Conservation (phyloP, 176 grass and related monocot genomes). For the Avena sativa region DNA sequence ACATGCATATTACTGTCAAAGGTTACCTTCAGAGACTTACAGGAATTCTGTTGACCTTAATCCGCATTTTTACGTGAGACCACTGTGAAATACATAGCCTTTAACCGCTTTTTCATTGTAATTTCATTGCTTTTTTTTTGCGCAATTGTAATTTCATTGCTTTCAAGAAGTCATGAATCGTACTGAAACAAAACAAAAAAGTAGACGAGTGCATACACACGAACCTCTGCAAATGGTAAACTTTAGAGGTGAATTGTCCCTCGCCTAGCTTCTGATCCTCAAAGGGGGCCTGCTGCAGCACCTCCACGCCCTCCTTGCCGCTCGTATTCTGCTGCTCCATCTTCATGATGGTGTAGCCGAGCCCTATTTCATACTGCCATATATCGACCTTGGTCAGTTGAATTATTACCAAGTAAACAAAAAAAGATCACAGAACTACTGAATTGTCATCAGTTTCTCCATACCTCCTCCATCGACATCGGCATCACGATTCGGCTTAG, state of each 20-base stretch:
- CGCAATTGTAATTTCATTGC: neutral
- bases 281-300: constrained; percentile 73
- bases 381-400: neutral
- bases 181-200: neutral
- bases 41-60: neutral
- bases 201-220: neutral
- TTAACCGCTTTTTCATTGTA: neutral
- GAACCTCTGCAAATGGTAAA: constrained; percentile 88
- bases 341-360: constrained; percentile 85
- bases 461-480: constrained; percentile 90
- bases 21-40: neutral
- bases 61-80: neutral
- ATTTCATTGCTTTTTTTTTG: neutral
- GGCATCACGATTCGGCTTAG: constrained; percentile 89
- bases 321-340: constrained; percentile 96
- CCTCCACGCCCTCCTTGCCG: constrained; percentile 82
- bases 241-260: constrained; percentile 75
- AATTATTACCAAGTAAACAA: constrained; percentile 19
- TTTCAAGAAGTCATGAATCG: neutral
- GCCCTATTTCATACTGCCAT: constrained; percentile 74
- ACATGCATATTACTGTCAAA: constrained; percentile 1
- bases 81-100: neutral
- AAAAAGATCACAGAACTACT: constrained; percentile 5
- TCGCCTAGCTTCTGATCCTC: constrained; percentile 80
- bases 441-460: neutral